Conservation (phyloP, 768 basidiomycete genomes). For the Naganishia vaughanmartiniae region DNA sequence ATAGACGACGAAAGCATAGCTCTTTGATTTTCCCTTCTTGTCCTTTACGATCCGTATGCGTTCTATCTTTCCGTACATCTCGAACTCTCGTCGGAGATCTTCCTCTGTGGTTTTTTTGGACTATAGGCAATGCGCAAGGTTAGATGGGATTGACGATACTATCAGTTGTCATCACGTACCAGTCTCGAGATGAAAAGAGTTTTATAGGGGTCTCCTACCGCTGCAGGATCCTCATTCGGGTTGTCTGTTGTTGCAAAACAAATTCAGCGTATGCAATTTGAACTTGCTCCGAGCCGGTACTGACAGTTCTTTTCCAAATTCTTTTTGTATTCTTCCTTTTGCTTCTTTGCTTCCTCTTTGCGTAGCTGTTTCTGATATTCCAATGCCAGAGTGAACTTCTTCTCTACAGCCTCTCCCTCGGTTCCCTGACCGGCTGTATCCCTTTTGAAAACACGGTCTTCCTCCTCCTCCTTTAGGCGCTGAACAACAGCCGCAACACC, state of each 20-base stretch:
- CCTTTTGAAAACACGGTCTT: slow-evolving; percentile 50
- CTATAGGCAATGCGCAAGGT: slow-evolving; percentile 53
- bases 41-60: slow-evolving; percentile 88
- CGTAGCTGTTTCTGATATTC: slow-evolving; percentile 49
- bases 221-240: slow-evolving; percentile 84
- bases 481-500: slow-evolving; percentile 76
- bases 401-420: slow-evolving; percentile 74
- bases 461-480: slow-evolving; percentile 72
- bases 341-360: slow-evolving; percentile 46
- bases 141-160: neutral
- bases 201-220: slow-evolving; percentile 95
- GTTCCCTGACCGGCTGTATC: slow-evolving; percentile 55
- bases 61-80: slow-evolving; percentile 91
- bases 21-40: slow-evolving; percentile 78
- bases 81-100: slow-evolving; percentile 92
- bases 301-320: slow-evolving; percentile 64
- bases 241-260: slow-evolving; percentile 64
- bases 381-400: slow-evolving; percentile 37
- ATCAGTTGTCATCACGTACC: slow-evolving; percentile 55
- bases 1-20: slow-evolving; percentile 96
- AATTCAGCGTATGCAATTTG: neutral
- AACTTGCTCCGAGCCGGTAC: slow-evolving; percentile 44
- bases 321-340: slow-evolving; percentile 52
- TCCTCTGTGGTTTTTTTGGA: slow-evolving; percentile 87
- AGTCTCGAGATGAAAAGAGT: slow-evolving; percentile 93